Base-by-base conservation (phyloP, 148 eudicot species). In the Vaccinium darrowii region DNA sequence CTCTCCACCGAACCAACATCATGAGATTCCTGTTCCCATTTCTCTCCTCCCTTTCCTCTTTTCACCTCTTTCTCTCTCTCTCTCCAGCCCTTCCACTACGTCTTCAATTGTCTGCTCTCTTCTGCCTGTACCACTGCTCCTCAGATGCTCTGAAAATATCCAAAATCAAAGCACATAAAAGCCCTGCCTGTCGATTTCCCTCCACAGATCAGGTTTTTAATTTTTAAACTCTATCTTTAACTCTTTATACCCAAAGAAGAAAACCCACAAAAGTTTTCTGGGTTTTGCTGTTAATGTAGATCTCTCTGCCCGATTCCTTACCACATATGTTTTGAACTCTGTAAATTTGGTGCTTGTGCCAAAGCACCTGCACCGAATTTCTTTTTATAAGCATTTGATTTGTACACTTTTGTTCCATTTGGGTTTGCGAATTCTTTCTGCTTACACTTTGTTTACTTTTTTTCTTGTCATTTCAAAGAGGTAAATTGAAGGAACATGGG, bases 401-500 rank as follows among this genome's bases (percentile, higher is more conserved):
- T 77, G 7, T 33, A 3, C 2, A 43, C 3, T 67, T 67, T 67
- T 63, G 21, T 12, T 67, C 25, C 18, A 4, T 27, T 27, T 56
- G 67, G 14, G 8, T 53, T 14, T 57, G 50, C 57, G 15, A 56
- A 36, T 79, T n/a, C 19, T 14, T 18, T 7, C 8, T 33, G 36
- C 27, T 62, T 21, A 33, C 8, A n/a, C 13, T 9, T 43, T 77
- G 2, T 21, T 65, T 18, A 1, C 76, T 12, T 14, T 54, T 54
- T 53, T 79, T 71, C 4, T 11, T 27, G 8, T 15, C 16, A 50
- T 85, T 82, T 82, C 69, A 54, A 49, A 30, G 51, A 73, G 84
- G 51, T 49, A 52, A 15, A n/a, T 81, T 63, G 78, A 50, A 43
- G 47, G 6, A 43, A 67, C 9, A 95, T 93, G 97, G 98, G 98